These are phyloP conservation scores for Mycosphaerella arachidis DNA, from an alignment of 2,329 filamentous ascomycete species.

Conservation along the genomic window DNA sequence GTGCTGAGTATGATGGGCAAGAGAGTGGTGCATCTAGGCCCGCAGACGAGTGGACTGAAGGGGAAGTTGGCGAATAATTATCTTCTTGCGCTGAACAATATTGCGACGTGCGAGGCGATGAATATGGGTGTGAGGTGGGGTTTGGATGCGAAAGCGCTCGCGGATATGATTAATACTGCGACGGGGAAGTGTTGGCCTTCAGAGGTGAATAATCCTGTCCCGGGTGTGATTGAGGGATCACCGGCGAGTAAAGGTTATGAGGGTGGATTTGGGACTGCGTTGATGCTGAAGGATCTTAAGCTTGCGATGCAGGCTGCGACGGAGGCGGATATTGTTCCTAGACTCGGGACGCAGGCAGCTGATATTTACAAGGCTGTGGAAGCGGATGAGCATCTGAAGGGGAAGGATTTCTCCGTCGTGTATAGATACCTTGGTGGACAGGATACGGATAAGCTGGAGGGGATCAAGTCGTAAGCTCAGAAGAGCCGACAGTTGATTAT, in stretches of 20 bases:
- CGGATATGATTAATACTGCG: conserved; percentile 84
- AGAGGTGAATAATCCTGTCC: conserved; percentile 92
- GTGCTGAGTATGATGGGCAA: conserved; percentile 79
- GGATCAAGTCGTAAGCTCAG: conserved; percentile 1
- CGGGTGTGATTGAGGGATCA: conserved; percentile 70
- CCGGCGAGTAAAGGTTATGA: conserved; percentile 70
- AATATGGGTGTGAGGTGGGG: conserved; percentile 10
- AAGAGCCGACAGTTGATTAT: neutral
- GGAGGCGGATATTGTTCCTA: conserved; percentile 42
- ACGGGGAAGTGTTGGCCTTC: conserved; percentile 96
- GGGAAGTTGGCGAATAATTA: conserved; percentile 98
- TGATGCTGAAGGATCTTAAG: conserved; percentile 50
- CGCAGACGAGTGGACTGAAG: conserved; percentile 77
- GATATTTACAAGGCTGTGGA: conserved; percentile 45
- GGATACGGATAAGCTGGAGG: conserved; percentile 30
- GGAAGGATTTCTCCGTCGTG: conserved; percentile 49
- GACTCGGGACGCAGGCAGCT: conserved; percentile 43
- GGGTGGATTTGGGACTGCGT: conserved; percentile 47
- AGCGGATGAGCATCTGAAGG: conserved; percentile 41
- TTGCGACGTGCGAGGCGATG: conserved; percentile 35
- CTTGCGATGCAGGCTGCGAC: conserved; percentile 45
- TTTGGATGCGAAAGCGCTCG: conserved; percentile 59
- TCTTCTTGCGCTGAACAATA: conserved; percentile 88
- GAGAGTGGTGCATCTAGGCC: conserved; percentile 78
- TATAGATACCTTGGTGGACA: conserved; percentile 48